Conservation (phyloP, 495 filamentous ascomycete species). For the Clohesyomyces aquaticus region DNA sequence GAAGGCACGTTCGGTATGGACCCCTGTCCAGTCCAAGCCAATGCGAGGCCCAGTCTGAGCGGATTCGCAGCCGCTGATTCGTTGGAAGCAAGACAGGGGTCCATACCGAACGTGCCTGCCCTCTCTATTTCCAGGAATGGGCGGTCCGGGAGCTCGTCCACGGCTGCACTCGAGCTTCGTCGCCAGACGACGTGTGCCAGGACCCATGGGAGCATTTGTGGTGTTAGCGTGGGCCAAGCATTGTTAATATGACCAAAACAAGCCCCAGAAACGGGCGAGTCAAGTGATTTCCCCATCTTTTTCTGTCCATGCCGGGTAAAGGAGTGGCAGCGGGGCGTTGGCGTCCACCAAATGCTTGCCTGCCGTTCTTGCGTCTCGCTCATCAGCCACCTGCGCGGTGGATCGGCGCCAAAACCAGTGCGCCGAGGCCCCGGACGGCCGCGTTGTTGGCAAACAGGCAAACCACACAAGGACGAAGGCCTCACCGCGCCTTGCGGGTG, state of each 20-base stretch:
- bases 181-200: conserved; percentile 32
- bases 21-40: no score
- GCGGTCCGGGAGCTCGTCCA: conserved; percentile 33
- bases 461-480: conserved; percentile 1
- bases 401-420: conserved; percentile 30
- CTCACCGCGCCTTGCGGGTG: no score
- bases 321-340: conserved; percentile 1
- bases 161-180: not conserved
- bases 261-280: conserved; percentile 22
- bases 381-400: conserved; percentile 33
- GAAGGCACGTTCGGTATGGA: no score
- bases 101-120: no score
- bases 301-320: conserved; percentile 31
- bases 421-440: conserved; percentile 35
- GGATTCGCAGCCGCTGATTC: no score
- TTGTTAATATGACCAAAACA: conserved; percentile 29
- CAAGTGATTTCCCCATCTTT: conserved; percentile 27
- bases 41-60: no score
- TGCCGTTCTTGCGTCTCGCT: conserved; percentile 9
- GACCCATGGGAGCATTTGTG: conserved; percentile 19
- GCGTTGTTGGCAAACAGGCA: conserved; percentile 10
- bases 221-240: conserved; percentile 22
- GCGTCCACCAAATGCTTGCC: conserved; percentile 10
- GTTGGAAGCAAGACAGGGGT: no score
- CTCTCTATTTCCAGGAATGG: conserved; percentile 17